Conservation (phyloP, 2,329 filamentous ascomycete genomes). For the Clonostachys solani region DNA sequence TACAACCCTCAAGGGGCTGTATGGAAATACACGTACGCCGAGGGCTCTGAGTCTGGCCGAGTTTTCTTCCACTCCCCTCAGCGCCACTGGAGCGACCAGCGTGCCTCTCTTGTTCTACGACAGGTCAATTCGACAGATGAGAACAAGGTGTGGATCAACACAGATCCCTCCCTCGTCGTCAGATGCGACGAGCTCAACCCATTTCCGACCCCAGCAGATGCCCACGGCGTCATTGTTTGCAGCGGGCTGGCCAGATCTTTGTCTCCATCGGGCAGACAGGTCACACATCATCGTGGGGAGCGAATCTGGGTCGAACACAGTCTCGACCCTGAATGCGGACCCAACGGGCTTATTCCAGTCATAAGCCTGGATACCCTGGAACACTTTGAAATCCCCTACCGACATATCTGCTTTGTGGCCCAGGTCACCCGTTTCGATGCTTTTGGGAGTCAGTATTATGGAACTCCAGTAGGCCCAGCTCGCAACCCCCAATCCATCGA, state of each 20-base stretch:
- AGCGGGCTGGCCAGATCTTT: not conserved
- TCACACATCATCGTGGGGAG: slow-evolving; percentile 1
- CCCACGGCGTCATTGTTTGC: slow-evolving; percentile 1
- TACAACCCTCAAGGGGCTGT: slow-evolving; percentile 1
- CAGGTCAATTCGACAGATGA: not conserved
- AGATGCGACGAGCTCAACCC: not conserved
- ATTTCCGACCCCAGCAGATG: not conserved
- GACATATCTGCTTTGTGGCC: slow-evolving; percentile 1
- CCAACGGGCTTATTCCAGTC: slow-evolving; percentile 1
- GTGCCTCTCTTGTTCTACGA: not conserved
- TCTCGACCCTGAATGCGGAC: not conserved
- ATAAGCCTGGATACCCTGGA: slow-evolving; percentile 1
- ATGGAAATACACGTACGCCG: not conserved
- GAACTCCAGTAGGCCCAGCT: not conserved
- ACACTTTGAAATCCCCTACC: not conserved
- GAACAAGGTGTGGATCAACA: slow-evolving; percentile 1
- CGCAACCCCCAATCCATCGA: not conserved
- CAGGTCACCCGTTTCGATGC: not conserved
- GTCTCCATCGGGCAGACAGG: not conserved
- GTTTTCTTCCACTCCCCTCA: slow-evolving; percentile 2
- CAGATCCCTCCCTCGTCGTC: not conserved
- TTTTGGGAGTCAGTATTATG: not conserved
- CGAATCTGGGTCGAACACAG: slow-evolving; percentile 1
- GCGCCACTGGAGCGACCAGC: not conserved
- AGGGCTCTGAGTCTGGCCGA: not conserved